phyloP scores from a whole-genome alignment of 768 basidiomycete species.

The Suillus weaverae region DNA sequence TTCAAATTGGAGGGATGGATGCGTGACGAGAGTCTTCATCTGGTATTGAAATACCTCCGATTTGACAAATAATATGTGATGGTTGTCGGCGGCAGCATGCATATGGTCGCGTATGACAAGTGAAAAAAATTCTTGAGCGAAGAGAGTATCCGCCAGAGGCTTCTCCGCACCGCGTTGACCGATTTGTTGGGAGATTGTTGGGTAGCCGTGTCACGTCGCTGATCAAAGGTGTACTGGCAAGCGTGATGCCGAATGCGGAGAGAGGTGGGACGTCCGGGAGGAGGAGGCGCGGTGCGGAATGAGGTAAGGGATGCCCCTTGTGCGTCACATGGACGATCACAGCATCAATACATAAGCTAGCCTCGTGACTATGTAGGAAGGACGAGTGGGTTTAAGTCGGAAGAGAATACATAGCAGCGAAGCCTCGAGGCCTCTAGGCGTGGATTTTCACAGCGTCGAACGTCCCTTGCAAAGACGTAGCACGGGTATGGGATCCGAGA shows the following conservation, averaged over 20 bases:
- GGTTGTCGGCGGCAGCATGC: neutral
- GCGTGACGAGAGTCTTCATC: neutral
- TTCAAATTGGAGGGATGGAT: neutral
- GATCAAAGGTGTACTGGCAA: neutral
- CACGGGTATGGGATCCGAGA: conserved; percentile 94
- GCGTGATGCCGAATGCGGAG: neutral
- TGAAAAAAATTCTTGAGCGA: neutral
- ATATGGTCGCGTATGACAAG: neutral
- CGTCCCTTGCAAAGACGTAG: conserved; percentile 63
- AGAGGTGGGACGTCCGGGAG: neutral
- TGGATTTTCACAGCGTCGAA: neutral
- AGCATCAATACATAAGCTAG: neutral
- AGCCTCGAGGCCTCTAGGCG: neutral
- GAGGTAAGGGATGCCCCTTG: neutral
- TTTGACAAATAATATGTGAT: neutral
- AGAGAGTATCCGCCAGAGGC: neutral
- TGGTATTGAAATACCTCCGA: neutral
- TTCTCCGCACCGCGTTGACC: neutral
- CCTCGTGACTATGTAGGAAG: neutral
- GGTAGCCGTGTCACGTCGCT: neutral
- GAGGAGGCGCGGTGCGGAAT: neutral
- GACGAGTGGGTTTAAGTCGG: neutral
- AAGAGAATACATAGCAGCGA: neutral
- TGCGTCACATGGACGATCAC: neutral
- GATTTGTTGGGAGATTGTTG: neutral